Evolutionary conservation across 2,329 filamentous ascomycete species (phyloP), one percentile per base, ranked within the genome.

Genomic region (Cyphellophora attinorum): DNA sequence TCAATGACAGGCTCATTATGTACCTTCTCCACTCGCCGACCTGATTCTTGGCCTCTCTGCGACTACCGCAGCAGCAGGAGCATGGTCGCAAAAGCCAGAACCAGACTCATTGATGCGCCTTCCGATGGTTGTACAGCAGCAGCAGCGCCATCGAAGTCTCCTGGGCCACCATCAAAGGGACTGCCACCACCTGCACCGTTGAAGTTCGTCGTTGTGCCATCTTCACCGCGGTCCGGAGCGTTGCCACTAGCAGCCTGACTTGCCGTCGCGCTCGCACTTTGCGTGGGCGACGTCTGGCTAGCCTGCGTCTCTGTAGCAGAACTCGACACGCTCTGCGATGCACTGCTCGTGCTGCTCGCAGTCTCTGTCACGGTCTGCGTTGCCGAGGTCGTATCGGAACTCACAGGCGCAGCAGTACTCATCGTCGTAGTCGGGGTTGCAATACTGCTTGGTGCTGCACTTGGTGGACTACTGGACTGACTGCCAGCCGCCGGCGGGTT

Each of bases 251-350:
- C n/a, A 25, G 21, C 8, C 21, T n/a, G 21, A 8, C 8, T n/a
- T 25, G 21, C 8, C 21, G 21, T 8, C 21, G 21, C n/a, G 8
- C 8, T 8, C n/a, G 21, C n/a, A 25, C 21, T 63, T 59, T 25
- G 61, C 51, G 19, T 52, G 46, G 39, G 54, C 49, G 59, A 59
- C 60, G 35, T 57, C 51, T n/a, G 52, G 44, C 39, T 62, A 61
- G n/a, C 51, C 21, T 8, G n/a, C 8, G n/a, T n/a, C 8, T 8
- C 8, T 8, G 21, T 25, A 8, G 21, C 8, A 8, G 21, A 25
- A 8, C 8, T 8, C 8, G 21, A 8, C 8, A n/a, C n/a, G n/a
- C 21, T 25, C 21, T 8, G 8, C 8, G 8, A 8, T 8, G 21
- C 21, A n/a, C 8, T 8, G 21, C 21, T 25, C n/a, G 21, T 25